Conservation (phyloP, 257 asterid species). For the Dorcoceras hygrometricum region DNA sequence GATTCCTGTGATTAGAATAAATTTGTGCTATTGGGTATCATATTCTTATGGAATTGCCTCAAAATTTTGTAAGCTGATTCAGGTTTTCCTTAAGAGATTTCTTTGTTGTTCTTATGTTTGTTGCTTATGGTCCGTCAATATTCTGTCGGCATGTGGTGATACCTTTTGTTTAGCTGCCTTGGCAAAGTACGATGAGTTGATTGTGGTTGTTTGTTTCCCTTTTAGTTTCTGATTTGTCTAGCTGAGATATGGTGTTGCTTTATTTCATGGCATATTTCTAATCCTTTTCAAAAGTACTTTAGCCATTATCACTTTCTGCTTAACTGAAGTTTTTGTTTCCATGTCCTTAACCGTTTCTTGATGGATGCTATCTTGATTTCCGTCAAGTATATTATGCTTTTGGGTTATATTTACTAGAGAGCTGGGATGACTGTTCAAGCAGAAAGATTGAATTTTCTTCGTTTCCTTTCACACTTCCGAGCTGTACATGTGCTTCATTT, state of each 20-base stretch:
- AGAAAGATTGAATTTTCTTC: slow-evolving; percentile 85
- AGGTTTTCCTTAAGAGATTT: too few species aligned
- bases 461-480: slow-evolving; percentile 90
- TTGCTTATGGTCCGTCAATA: too few species aligned
- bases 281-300: slow-evolving; percentile 1
- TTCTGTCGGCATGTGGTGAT: too few species aligned
- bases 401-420: slow-evolving; percentile 46
- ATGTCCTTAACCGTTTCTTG: neutral
- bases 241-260: neutral
- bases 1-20: too few species aligned
- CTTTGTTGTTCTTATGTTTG: too few species aligned
- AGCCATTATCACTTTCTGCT: neutral
- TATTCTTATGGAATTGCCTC: too few species aligned
- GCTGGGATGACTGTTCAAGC: slow-evolving; percentile 95
- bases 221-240: slow-evolving; percentile 10
- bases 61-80: too few species aligned
- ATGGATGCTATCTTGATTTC: slow-evolving; percentile 20
- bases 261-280: neutral
- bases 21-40: too few species aligned
- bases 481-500: slow-evolving; percentile 93
- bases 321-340: neutral
- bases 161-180: too few species aligned
- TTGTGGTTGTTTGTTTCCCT: neutral
- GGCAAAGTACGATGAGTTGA: neutral
- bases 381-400: slow-evolving; percentile 19